Evolutionary conservation across 2,329 filamentous ascomycete species (phyloP).

Genomic region (Gnomoniopsis sp.): DNA sequence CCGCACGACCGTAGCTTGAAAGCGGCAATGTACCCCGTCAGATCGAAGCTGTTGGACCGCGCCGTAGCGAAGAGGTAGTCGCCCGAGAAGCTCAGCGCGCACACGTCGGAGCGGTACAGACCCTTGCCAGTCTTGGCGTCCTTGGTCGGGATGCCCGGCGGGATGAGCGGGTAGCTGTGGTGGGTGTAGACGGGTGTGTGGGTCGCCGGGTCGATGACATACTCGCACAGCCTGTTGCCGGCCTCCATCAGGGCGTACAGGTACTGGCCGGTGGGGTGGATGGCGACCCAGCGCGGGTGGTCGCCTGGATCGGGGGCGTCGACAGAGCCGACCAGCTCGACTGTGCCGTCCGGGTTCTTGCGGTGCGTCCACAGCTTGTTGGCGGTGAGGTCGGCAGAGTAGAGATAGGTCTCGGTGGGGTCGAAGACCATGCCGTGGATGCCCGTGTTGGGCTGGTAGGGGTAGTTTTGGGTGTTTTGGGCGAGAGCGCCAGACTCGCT

Average conservation of each 20-base stretch:
- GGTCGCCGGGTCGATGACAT: constrained; percentile 71
- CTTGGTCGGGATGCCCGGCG: constrained; percentile 58
- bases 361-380: constrained; percentile 85
- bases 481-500: constrained; percentile 54
- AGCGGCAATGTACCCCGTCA: constrained; percentile 80
- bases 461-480: constrained; percentile 68
- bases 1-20: constrained; percentile 69
- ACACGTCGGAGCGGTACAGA: constrained; percentile 85
- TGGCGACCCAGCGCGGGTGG: constrained; percentile 85
- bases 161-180: constrained; percentile 73
- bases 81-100: constrained; percentile 64
- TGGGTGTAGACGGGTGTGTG: constrained; percentile 77
- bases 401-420: constrained; percentile 68
- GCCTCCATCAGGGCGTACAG: constrained; percentile 87
- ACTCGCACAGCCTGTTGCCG: constrained; percentile 80
- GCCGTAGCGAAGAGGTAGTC: constrained; percentile 80
- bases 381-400: constrained; percentile 73
- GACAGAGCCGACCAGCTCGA: constrained; percentile 65
- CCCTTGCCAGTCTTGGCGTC: constrained; percentile 38
- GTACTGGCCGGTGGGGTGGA: constrained; percentile 74
- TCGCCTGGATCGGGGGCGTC: constrained; percentile 68
- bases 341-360: constrained; percentile 47
- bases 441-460: constrained; percentile 65
- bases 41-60: constrained; percentile 70
- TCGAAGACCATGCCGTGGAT: constrained; percentile 85